Evolutionary conservation across 2,329 filamentous ascomycete species (phyloP), one percentile per base, ranked within the genome.

Genomic region (Aurifilum marmelostoma): DNA sequence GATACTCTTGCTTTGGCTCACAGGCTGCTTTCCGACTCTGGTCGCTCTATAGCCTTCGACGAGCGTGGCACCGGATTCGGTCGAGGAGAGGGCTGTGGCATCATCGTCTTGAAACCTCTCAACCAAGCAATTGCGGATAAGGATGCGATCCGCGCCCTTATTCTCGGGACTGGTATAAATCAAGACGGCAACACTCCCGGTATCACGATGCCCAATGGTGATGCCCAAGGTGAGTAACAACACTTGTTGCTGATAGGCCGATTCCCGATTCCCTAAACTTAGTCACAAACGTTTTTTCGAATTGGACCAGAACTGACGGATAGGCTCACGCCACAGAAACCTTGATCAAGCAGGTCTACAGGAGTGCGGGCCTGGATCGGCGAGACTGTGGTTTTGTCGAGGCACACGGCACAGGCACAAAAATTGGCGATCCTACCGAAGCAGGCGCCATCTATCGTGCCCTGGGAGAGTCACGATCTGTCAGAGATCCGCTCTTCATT

Each of bases 41-140:
- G 85, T 1, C 80, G 83, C 50, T 87, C 83, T 18, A 83, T 81
- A 63, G 84, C 85, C 39, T 87, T 83, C 72, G 86, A 87, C 72
- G 75, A 76, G 24, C 77, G 80, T 61, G 87, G 83, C 6, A 83
- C 83, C 52, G 89, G 89, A 0, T 91, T 89, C 72, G 87, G 84
- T 0, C 83, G 88, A 12, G 89, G 87, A 11, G 88, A 91, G 72
- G 88, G 87, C 4, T 82, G 84, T 27, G 86, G 80, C 8, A 80
- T 84, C 63, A 72, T 91, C 3, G 75, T 89, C 14, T 75, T 91
- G 16, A 67, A 67, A 24, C 65, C 52, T 1, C 66, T 70, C 9
- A 4, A 50, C 14, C 27, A 65, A 16, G 69, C 69, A 0, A 32
- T 71, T 2, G n/a, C 11, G 5, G 63, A 81, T 71, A 84, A 84